Percentiles rank a stretch among this genome's conserved stretches.
Evolutionary conservation across 495 filamentous ascomycete species (phyloP).

Genomic region (Penicillium pancosmium): DNA sequence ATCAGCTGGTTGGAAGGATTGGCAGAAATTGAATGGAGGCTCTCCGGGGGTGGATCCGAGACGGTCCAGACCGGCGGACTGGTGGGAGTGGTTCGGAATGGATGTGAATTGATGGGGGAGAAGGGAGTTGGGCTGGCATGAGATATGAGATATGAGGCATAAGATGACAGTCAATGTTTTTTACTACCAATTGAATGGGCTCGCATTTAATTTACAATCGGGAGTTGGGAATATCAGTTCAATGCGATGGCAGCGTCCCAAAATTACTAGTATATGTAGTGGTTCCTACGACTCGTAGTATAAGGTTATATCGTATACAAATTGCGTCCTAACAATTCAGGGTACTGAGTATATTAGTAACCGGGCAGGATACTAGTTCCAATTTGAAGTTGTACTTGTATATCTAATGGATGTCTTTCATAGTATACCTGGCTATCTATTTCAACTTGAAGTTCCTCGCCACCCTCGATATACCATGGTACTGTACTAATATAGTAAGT

Average conservation of each 20-base stretch:
- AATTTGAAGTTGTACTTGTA: too few species aligned
- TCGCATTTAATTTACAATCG: background rate
- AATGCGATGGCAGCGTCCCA: background rate
- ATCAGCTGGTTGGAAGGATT: conserved; percentile 90
- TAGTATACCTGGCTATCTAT: too few species aligned
- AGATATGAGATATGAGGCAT: background rate
- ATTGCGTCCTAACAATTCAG: too few species aligned
- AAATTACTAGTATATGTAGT: too few species aligned
- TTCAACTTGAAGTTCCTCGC: too few species aligned
- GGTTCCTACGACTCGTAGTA: too few species aligned
- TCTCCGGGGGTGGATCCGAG: conserved; percentile 90
- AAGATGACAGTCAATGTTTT: too few species aligned
- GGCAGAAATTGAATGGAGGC: conserved; percentile 87
- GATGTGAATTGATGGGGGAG: conserved; percentile 71
- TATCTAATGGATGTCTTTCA: too few species aligned
- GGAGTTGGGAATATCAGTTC: conserved; percentile 1
- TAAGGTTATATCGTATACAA: too few species aligned
- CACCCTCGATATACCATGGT: background rate
- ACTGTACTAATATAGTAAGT: too few species aligned
- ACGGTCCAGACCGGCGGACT: conserved; percentile 87
- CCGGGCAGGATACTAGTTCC: too few species aligned
- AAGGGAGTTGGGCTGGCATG: conserved; percentile 27
- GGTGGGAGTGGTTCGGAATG: conserved; percentile 85
- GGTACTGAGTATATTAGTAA: too few species aligned
- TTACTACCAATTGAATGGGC: background rate